Conservation (phyloP, 805 yeast species). For the Metschnikowia santaceciliae region DNA sequence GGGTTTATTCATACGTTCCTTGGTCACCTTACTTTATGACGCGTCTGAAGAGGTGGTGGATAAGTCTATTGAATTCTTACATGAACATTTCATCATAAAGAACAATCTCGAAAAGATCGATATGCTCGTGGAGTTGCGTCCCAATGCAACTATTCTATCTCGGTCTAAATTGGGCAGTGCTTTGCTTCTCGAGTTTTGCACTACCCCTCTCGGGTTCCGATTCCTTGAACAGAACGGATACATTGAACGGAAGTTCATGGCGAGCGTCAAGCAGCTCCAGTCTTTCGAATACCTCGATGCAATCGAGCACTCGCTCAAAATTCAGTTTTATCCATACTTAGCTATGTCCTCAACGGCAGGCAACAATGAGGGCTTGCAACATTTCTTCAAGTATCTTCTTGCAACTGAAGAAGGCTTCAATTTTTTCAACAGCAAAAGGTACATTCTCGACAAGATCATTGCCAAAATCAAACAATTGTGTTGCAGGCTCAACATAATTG, state of each 20-base stretch:
- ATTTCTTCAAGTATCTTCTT: slow-evolving; percentile 77
- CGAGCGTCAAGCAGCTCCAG: slow-evolving; percentile 9
- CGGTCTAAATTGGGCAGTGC: slow-evolving; percentile 31
- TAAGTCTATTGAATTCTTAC: slow-evolving; percentile 21
- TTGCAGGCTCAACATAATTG: slow-evolving; percentile 10
- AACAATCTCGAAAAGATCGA: slow-evolving; percentile 40
- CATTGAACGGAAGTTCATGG: slow-evolving; percentile 10
- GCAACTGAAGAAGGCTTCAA: slow-evolving; percentile 77
- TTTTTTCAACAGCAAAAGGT: slow-evolving; percentile 40
- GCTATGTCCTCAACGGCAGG: slow-evolving; percentile 1
- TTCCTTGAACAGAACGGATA: slow-evolving; percentile 50
- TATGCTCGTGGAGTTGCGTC: slow-evolving; percentile 49
- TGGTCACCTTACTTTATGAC: slow-evolving; percentile 72
- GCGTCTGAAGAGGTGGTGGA: slow-evolving; percentile 24
- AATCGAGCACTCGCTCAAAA: slow-evolving; percentile 11
- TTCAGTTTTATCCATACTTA: slow-evolving; percentile 24
- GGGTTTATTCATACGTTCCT: slow-evolving; percentile 47
- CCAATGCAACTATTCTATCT: slow-evolving; percentile 44
- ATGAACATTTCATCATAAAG: slow-evolving; percentile 16
- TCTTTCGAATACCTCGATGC: slow-evolving; percentile 10
- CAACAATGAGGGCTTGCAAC: slow-evolving; percentile 26
- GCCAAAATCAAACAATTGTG: slow-evolving; percentile 11
- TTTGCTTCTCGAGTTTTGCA: slow-evolving; percentile 58
- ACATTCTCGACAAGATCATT: slow-evolving; percentile 39
- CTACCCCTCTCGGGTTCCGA: slow-evolving; percentile 65